Evolutionary conservation across 352 stramenopile genomes (phyloP), one percentile per base, ranked within the genome.

Genomic region (Pythium pectinolyticum): DNA sequence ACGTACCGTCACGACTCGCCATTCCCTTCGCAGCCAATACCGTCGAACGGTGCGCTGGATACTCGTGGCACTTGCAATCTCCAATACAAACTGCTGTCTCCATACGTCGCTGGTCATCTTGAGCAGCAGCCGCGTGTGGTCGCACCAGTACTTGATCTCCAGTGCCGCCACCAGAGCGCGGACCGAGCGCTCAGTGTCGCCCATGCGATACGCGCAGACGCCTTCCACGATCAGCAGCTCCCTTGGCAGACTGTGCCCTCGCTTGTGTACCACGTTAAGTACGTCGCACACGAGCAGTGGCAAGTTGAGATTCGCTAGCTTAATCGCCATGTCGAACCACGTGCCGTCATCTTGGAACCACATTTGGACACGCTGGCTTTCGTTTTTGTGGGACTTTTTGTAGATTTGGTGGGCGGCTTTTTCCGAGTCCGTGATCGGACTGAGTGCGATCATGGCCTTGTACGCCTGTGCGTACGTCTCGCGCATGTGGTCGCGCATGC

Each of bases 331-430:
- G 34, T 88, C 82, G 27, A 87, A 69, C 84, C 84, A 92, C 4
- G 80, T 80, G 19, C 59, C 56, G 20, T 80, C 51, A 35, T 92
- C 80, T 22, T 65, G 63, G 41, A 77, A 80, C 81, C 84, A 92
- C 30, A 80, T 50, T 37, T 88, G 55, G 0, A 79, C 67, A 3
- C 84, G 78, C 17, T 87, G 67, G 40, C 62, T 78, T 60, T 89
- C 78, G 48, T 79, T 89, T 45, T 88, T 87, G n/a, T 79, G 66
- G 0, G 84, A 90, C 27, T 75, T 87, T 20, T 74, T 82, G 63
- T 84, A 87, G 12, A 87, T 61, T 19, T 58, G 70, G 50, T 89
- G 79, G 3, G 77, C 82, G 1, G 56, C 61, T 24, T 86, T 90
- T 49, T 90, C 82, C 0, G 79, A 89, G 6, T 37, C 17, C 10